A percentile compares a stretch with the other conserved stretches of the same genome.
Conservation (phyloP, 495 filamentous ascomycete genomes). For the Sordaria brevicollis region DNA sequence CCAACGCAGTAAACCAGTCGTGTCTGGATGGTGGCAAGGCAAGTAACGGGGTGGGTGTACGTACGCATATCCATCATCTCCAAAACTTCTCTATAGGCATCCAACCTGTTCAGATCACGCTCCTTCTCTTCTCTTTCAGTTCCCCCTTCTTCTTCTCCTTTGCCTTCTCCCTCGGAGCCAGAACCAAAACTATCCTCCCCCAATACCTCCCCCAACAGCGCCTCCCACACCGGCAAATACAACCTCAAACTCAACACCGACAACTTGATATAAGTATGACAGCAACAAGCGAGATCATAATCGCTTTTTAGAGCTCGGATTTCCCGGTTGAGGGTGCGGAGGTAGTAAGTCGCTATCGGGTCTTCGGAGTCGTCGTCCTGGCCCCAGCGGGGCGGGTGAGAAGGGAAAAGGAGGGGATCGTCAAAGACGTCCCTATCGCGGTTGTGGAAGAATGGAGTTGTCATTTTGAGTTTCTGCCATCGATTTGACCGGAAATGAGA, state of each 20-base stretch:
- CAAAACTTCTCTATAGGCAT: background rate
- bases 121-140: no score
- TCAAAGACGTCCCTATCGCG: no score
- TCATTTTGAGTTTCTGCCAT: background rate
- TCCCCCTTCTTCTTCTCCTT: background rate
- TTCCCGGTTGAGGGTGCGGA: background rate
- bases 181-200: no score
- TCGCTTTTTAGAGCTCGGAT: background rate
- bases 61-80: background rate
- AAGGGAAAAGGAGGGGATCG: background rate
- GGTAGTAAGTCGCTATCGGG: background rate
- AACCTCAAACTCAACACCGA: background rate
- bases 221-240: background rate
- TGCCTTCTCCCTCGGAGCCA: background rate
- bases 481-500: no score
- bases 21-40: no score
- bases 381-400: background rate
- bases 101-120: background rate
- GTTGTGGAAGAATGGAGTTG: background rate
- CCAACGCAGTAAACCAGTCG: no score
- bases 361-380: background rate
- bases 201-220: background rate
- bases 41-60: background rate
- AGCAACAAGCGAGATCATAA: background rate
- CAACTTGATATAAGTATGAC: background rate